Percentiles rank a stretch among this genome's conserved stretches.
phyloP scores from a whole-genome alignment of 2,329 filamentous ascomycete genomes.

The Hypoxylon sp. region DNA sequence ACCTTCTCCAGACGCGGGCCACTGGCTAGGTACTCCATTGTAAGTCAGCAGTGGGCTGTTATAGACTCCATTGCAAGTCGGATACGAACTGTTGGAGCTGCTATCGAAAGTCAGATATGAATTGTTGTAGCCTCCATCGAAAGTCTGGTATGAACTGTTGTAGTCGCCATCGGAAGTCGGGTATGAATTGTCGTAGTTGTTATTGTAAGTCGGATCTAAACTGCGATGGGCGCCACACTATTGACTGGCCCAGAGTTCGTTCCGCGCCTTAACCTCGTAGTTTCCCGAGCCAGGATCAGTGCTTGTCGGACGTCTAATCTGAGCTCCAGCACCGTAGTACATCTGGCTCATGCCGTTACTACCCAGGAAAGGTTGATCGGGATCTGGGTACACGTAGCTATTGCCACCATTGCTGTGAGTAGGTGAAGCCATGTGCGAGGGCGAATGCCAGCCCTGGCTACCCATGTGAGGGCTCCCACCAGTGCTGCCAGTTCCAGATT shows the following conservation, averaged over 20 bases:
- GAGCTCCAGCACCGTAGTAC: slow-evolving; percentile 77
- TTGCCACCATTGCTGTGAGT: slow-evolving; percentile 74
- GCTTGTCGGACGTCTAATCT: slow-evolving; percentile 80
- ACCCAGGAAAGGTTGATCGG: slow-evolving; percentile 77
- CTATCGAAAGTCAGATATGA: too few relatives aligned
- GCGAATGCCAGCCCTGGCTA: slow-evolving; percentile 88
- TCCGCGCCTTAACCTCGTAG: slow-evolving; percentile 73
- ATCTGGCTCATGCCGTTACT: slow-evolving; percentile 73
- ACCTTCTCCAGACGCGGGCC: background rate
- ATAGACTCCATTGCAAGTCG: too few relatives aligned
- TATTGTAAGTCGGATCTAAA: too few relatives aligned
- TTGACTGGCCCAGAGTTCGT: slow-evolving; percentile 57
- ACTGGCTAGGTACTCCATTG: background rate
- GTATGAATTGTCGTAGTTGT: background rate
- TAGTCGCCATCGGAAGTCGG: background rate
- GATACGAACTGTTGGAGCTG: too few relatives aligned
- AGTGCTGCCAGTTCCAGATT: slow-evolving; percentile 76
- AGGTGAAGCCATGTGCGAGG: slow-evolving; percentile 79
- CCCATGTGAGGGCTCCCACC: slow-evolving; percentile 88
- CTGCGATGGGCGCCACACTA: slow-evolving; percentile 52
- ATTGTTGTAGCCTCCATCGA: too few relatives aligned
- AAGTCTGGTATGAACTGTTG: too few relatives aligned
- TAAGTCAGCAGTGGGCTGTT: background rate
- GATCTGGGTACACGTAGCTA: slow-evolving; percentile 85
- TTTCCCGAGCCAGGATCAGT: slow-evolving; percentile 74